phyloP scores from a whole-genome alignment of 148 eudicot species.

The Limonium bicolor region DNA sequence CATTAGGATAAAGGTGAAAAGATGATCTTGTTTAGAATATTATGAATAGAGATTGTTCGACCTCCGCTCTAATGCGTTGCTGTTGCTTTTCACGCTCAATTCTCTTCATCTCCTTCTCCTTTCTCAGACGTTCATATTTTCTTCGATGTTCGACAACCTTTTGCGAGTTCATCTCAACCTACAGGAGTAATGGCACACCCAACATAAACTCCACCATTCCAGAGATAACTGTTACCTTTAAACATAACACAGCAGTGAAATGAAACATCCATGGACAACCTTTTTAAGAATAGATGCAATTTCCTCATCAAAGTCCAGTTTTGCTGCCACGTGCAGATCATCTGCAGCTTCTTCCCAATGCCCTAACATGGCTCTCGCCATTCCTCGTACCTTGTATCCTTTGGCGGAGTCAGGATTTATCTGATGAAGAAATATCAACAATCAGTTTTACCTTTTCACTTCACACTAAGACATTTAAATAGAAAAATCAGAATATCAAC shows the following conservation, averaged over 20 bases:
- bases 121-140: conserved; percentile 66
- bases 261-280: conserved; percentile 18
- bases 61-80: conserved; percentile 64
- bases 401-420: conserved; percentile 93
- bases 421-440: conserved; percentile 18
- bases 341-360: conserved; percentile 90
- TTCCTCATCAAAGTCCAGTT: conserved; percentile 80
- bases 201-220: neutral
- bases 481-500: no score
- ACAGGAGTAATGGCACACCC: conserved; percentile 4
- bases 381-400: conserved; percentile 76
- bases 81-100: conserved; percentile 48
- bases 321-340: conserved; percentile 87
- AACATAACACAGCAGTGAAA: neutral
- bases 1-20: no score
- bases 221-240: neutral
- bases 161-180: conserved; percentile 94
- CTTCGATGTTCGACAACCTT: conserved; percentile 79
- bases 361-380: conserved; percentile 87
- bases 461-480: no score
- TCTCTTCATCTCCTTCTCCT: conserved; percentile 55
- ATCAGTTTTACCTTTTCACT: no score
- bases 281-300: conserved; percentile 44
- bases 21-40: no score
- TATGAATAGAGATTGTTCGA: no score